Evolutionary conservation across 768 basidiomycete genomes (phyloP).

Genomic region (Hysterangium stoloniferum): DNA sequence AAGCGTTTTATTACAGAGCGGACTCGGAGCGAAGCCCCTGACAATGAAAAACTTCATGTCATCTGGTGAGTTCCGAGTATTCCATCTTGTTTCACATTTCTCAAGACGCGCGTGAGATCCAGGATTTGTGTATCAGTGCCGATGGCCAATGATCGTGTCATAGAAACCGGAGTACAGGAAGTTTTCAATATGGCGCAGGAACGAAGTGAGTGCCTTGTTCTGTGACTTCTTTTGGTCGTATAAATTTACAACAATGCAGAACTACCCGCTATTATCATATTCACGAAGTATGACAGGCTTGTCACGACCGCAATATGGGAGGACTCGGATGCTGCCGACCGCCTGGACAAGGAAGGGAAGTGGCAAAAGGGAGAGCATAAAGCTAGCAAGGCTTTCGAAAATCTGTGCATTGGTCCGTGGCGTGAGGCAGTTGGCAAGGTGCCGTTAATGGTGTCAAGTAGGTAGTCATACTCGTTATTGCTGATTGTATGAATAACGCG

Average conservation of each 20-base stretch:
- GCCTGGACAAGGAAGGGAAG: not conserved
- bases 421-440: not conserved
- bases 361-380: not conserved
- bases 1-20: conserved; percentile 19
- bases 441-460: conserved; percentile 9
- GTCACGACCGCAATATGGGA: not conserved
- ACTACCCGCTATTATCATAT: conserved; percentile 28
- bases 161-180: conserved; percentile 22
- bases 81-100: not conserved
- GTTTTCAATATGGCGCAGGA: conserved; percentile 20
- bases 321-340: not conserved
- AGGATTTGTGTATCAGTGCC: conserved; percentile 29
- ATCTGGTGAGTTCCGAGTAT: conserved; percentile 20
- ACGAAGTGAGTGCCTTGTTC: conserved; percentile 10
- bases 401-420: not conserved
- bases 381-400: not conserved
- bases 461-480: too few species aligned
- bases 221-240: not conserved
- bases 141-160: conserved; percentile 17
- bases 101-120: not conserved
- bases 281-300: conserved; percentile 28
- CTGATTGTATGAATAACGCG: not conserved
- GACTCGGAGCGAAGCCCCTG: conserved; percentile 4
- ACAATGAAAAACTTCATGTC: conserved; percentile 20
- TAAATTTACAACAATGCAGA: not conserved